Evolutionary conservation across 108 stramenopile genomes (phyloP).

Genomic region (Cyclotella cryptica): DNA sequence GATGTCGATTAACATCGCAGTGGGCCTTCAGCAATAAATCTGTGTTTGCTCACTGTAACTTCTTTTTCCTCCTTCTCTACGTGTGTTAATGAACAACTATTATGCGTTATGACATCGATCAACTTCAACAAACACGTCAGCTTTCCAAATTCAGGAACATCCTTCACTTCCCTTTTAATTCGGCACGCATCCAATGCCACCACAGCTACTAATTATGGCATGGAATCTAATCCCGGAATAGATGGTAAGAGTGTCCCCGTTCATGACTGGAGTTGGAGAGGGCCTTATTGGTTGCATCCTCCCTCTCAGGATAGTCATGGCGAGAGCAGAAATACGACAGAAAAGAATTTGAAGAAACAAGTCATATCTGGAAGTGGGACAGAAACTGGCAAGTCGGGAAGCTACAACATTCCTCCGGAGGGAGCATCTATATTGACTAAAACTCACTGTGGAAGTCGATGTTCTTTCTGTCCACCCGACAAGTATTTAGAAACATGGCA

Average conservation of each 20-base stretch:
- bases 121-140: not conserved
- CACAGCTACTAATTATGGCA: constrained; percentile 55
- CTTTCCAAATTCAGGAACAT: constrained; percentile 61
- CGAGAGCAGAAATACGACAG: not conserved
- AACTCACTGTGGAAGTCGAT: constrained; percentile 82
- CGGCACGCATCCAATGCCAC: constrained; percentile 33
- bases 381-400: constrained; percentile 1
- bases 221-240: constrained; percentile 32
- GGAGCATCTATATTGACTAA: constrained; percentile 72
- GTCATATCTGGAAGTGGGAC: not conserved
- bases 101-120: no score
- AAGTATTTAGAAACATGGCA: constrained; percentile 59
- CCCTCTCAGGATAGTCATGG: not conserved
- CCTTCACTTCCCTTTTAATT: constrained; percentile 47
- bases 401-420: constrained; percentile 21
- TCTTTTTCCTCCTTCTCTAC: not conserved
- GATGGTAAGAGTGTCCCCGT: constrained; percentile 45
- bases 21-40: not conserved
- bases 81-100: no score
- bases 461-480: constrained; percentile 61
- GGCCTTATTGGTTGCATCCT: constrained; percentile 50
- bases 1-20: not conserved
- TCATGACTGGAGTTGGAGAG: constrained; percentile 35
- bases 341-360: not conserved
- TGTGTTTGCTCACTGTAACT: not conserved